A percentile compares a stretch with the other conserved stretches of the same genome.
Conservation (phyloP, 2,329 filamentous ascomycete genomes). For the Endothia cerciana region DNA sequence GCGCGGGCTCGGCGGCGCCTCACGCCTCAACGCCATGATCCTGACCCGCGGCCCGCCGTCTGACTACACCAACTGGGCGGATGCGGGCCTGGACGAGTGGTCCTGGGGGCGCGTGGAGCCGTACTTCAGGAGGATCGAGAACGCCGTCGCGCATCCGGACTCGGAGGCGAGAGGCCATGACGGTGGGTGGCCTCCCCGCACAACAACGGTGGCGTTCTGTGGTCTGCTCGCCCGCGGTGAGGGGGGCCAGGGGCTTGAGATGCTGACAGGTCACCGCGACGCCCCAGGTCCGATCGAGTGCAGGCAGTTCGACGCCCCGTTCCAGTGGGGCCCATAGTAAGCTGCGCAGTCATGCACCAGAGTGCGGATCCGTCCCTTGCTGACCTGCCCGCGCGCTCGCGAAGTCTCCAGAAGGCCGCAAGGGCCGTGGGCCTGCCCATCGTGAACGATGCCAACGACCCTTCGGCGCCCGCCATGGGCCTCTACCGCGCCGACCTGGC, state of each 20-base stretch:
- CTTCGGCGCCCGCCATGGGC: slow-evolving; percentile 35
- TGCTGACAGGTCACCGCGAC: background rate
- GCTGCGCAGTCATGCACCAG: background rate
- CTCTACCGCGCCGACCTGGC: slow-evolving; percentile 37
- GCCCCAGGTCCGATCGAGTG: slow-evolving; percentile 6
- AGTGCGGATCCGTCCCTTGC: too few relatives aligned
- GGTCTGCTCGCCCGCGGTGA: too few relatives aligned
- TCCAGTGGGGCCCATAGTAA: background rate
- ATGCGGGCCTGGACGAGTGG: slow-evolving; percentile 39
- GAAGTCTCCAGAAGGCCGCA: slow-evolving; percentile 34
- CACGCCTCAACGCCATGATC: slow-evolving; percentile 40
- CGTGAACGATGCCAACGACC: slow-evolving; percentile 36
- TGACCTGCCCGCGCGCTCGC: background rate
- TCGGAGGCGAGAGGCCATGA: slow-evolving; percentile 34
- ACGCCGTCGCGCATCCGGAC: slow-evolving; percentile 29
- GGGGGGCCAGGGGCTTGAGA: background rate
- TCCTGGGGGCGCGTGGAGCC: slow-evolving; percentile 40
- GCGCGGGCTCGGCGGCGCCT: slow-evolving; percentile 40
- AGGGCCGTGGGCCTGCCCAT: slow-evolving; percentile 35
- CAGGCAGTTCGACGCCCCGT: background rate
- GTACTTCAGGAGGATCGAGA: slow-evolving; percentile 39
- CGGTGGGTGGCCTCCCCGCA: slow-evolving; percentile 27
- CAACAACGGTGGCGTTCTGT: background rate
- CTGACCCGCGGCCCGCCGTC: slow-evolving; percentile 38
- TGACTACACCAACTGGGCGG: slow-evolving; percentile 38